phyloP scores from a whole-genome alignment of 306 rosid genomes.

The Cicer bijugum region DNA sequence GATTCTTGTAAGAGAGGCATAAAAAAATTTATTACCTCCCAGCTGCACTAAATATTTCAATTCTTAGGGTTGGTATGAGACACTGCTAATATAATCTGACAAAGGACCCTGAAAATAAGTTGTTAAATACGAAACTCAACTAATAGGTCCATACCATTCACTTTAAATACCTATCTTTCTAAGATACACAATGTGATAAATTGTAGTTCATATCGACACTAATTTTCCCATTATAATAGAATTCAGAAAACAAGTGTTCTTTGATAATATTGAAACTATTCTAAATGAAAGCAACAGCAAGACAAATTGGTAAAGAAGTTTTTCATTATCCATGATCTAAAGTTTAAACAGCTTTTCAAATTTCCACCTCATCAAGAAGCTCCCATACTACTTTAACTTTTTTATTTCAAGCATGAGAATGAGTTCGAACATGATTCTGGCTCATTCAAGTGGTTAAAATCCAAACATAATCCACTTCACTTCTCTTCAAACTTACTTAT shows the following conservation, averaged over 20 bases:
- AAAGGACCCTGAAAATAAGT: background rate
- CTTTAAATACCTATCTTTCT: background rate
- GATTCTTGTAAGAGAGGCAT: background rate
- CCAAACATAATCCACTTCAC: background rate
- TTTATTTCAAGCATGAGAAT: background rate
- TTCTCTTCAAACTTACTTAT: background rate
- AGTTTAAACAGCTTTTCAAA: background rate
- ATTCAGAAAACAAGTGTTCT: background rate
- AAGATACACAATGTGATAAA: background rate
- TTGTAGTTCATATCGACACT: background rate
- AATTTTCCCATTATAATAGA: background rate
- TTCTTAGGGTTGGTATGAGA: background rate
- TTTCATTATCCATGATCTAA: background rate
- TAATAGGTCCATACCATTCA: background rate
- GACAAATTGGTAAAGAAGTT: background rate
- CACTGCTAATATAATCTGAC: background rate
- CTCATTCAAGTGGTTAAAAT: background rate
- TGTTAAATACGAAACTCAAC: background rate
- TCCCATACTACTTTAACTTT: background rate
- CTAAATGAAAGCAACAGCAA: conserved; percentile 5
- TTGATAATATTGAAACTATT: background rate
- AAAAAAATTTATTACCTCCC: background rate
- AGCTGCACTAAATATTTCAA: background rate
- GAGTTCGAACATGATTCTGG: background rate
- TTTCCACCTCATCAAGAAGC: background rate